Base-by-base conservation (phyloP, 2,329 filamentous ascomycete species). In the Aspergillus ruber region DNA sequence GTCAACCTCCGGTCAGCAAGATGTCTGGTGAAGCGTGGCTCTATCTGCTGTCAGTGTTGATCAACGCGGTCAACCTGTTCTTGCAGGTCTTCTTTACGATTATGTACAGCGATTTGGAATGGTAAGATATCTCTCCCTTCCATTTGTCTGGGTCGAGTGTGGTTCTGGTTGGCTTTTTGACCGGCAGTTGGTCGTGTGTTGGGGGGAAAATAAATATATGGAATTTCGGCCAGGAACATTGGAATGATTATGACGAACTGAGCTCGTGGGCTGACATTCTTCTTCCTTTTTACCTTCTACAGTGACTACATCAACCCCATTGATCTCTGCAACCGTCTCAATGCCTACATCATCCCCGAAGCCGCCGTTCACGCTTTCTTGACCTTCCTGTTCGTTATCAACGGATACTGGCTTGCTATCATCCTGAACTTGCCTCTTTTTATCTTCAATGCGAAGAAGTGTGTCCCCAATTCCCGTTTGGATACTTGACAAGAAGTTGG, bases 241-340 rank as follows among this genome's bases (percentile, higher is more conserved):
- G 21, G 40, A 42, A 35, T 41, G 43, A 44, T 50, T 41, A 23
- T 42, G 25, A 53, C 50, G 49, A 46, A 43, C 42, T 45, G 42
- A 43, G 32, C 33, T 40, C 44, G 41, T 35, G 48, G 50, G 63
- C 65, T 69, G 64, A 70, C 59, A 29, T 29, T 29, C 9, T 29
- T 12, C 25, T 29, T 29, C 25, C 12, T 29, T 29, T 10, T 46
- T 50, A 44, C 52, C 47, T 35, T 47, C 29, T 52, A 50, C 67
- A 95, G 90, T 76, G 93, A 98, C 76, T 98, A 98, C 76, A 98
- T 98, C 77, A 98, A 98, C 79, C 93, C 93, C 41, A 98, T 98
- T 77, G 93, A 98, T 65, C 90, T 98, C 58, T 98, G 93, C 86
- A 98, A 98, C 84, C 90, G 93, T 64, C 86, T 98, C 61, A 98